phyloP scores from a whole-genome alignment of 192 early-diverging fungal genomes.

The Coemansia sp. region DNA sequence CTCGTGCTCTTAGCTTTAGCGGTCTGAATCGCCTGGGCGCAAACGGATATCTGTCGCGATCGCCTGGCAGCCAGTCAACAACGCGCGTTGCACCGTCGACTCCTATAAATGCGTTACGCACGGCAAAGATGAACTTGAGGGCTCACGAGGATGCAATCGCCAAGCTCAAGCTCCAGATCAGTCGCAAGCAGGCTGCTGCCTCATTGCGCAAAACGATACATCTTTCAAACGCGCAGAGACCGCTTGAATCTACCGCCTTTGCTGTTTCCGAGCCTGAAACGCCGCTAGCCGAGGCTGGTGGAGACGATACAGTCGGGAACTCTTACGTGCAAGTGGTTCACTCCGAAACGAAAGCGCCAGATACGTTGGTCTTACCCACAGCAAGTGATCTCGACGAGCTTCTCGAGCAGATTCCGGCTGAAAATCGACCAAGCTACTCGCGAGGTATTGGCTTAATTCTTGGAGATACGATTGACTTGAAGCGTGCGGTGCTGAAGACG shows the following conservation, averaged over 20 bases:
- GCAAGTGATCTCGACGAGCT: neutral
- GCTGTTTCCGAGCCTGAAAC: conserved; percentile 7
- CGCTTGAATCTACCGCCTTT: neutral
- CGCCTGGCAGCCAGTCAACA: neutral
- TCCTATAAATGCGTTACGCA: conserved; percentile 14
- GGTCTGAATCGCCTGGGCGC: neutral
- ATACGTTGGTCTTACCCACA: neutral
- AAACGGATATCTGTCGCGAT: neutral
- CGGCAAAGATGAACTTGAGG: conserved; percentile 22
- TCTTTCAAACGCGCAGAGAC: conserved; percentile 9
- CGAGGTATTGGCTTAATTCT: neutral
- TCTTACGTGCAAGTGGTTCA: neutral
- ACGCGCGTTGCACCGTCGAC: neutral
- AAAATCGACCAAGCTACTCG: neutral
- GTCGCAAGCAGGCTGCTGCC: conserved; percentile 27
- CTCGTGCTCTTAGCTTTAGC: conserved; percentile 1
- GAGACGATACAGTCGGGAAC: neutral
- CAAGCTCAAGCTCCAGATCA: conserved; percentile 36
- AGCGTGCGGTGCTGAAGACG: conserved; percentile 5
- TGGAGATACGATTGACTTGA: conserved; percentile 7
- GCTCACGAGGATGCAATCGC: conserved; percentile 42
- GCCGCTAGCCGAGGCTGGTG: neutral
- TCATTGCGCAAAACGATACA: conserved; percentile 27
- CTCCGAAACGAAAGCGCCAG: neutral
- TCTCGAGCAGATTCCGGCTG: neutral